These are phyloP conservation scores for Penicillium desertorum DNA, from an alignment of 495 filamentous ascomycete genomes.

Conservation along the genomic window DNA sequence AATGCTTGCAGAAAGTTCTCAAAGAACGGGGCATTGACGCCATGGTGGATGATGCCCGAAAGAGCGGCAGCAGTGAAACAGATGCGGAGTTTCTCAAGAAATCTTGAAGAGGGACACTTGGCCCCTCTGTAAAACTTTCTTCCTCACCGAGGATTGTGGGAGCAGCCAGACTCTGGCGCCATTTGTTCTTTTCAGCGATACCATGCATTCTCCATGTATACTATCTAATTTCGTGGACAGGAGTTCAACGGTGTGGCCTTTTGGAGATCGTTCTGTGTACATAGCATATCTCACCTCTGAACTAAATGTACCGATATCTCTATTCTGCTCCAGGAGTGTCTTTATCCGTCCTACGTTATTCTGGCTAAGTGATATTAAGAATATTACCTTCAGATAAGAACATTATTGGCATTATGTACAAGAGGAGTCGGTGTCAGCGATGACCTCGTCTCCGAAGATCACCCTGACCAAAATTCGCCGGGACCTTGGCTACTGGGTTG, in stretches of 20 bases:
- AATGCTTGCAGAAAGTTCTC: conserved; percentile 61
- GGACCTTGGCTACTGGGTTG: conserved; percentile 37
- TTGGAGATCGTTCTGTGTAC: neutral
- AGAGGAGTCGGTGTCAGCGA: conserved; percentile 28
- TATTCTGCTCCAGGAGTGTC: neutral
- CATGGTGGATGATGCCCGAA: conserved; percentile 81
- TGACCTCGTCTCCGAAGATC: conserved; percentile 41
- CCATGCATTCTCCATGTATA: conserved; percentile 8
- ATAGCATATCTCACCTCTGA: conserved; percentile 9
- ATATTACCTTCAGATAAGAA: neutral
- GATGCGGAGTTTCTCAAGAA: conserved; percentile 68
- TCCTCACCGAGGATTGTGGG: neutral
- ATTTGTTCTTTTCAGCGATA: conserved; percentile 11
- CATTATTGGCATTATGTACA: conserved; percentile 17
- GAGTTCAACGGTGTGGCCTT: conserved; percentile 1
- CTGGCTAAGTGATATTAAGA: neutral
- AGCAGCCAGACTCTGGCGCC: neutral
- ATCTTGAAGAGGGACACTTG: conserved; percentile 27
- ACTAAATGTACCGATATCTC: neutral
- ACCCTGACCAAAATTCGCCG: conserved; percentile 38
- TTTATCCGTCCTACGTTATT: neutral
- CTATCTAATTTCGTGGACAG: neutral
- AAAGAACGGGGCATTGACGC: conserved; percentile 83
- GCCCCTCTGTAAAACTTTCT: neutral
- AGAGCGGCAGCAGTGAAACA: conserved; percentile 70